Base-by-base conservation (phyloP, 352 stramenopile genomes). In the Phytophthora pisi region DNA sequence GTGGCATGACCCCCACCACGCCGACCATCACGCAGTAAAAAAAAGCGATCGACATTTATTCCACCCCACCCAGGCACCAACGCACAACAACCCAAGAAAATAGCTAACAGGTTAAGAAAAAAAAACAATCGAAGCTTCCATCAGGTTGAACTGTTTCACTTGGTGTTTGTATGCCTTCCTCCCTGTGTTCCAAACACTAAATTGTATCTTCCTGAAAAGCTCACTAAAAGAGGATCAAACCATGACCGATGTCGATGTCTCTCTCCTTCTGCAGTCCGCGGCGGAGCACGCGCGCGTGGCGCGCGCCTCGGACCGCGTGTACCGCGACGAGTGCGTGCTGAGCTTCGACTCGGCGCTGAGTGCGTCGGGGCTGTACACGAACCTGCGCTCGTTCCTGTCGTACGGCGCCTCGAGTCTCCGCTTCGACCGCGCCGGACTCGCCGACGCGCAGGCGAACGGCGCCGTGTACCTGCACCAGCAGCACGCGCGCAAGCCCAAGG, bases 291-390 rank as follows among this genome's bases (percentile, higher is more conserved):
- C 86, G 45, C 77, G 81, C 57, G 56, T 92, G 7, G 80, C 87
- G 36, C 74, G 74, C 26, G 77, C 75, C 28, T 77, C 76, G 6
- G 82, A 91, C 59, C 80, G 83, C 57, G 97, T 99, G 43, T 98
- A 95, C 72, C 98, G 98, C 58, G 96, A 98, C 49, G 97, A 99
- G 79, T 99, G 97, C 80, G 91, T 97, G 46, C 98, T 98, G 68
- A 98, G 90, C 16, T 99, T 99, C 74, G 92, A 99, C 73, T 97
- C 90, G 47, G 51, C 86, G 43, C 78, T 93, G 20, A 88, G 81
- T 2, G 59, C 75, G 9, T 67, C 74, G 2, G 89, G 89, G 40
- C 59, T 95, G 42, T 96, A 92, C 66, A 97, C 98, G 46, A 99
- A 99, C 70, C 80, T 99, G 53, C 74, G 74, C 13, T 96, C 93